Conservation (phyloP, 2,329 filamentous ascomycete species). For the Lasiodiplodia sp. region DNA sequence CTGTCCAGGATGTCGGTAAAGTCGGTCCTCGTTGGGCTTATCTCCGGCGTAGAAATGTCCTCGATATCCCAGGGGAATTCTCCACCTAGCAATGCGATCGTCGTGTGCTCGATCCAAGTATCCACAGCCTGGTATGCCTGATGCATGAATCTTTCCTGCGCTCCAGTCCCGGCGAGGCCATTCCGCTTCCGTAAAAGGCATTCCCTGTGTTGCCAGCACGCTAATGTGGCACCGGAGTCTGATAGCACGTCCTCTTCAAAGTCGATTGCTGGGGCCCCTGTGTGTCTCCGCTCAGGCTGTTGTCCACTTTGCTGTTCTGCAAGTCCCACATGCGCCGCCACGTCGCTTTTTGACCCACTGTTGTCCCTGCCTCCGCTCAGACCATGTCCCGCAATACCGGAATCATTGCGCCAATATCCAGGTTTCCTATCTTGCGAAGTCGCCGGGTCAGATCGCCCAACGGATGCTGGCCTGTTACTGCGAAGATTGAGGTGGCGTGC, state of each 20-base stretch:
- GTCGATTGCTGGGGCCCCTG: background rate
- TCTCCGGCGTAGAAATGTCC: background rate
- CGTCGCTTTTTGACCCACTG: slow-evolving; percentile 5
- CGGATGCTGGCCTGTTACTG: background rate
- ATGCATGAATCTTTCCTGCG: background rate
- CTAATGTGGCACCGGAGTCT: slow-evolving; percentile 16
- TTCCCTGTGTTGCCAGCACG: slow-evolving; percentile 16
- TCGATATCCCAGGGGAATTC: slow-evolving; percentile 1
- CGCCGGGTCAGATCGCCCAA: slow-evolving; percentile 3
- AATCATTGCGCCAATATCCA: slow-evolving; percentile 9
- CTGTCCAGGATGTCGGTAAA: slow-evolving; percentile 1
- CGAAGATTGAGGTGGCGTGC: slow-evolving; percentile 1
- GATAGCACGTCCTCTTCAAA: slow-evolving; percentile 14
- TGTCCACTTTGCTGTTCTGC: slow-evolving; percentile 4
- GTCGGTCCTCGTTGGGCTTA: slow-evolving; percentile 2
- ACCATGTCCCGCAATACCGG: background rate
- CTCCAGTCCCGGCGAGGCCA: background rate
- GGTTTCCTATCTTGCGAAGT: background rate
- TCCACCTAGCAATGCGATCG: slow-evolving; percentile 15
- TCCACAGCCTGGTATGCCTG: background rate
- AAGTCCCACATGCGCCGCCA: slow-evolving; percentile 8
- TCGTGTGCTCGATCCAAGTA: slow-evolving; percentile 20
- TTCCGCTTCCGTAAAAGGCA: slow-evolving; percentile 3
- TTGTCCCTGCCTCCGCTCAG: slow-evolving; percentile 19
- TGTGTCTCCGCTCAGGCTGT: slow-evolving; percentile 2